These are phyloP conservation scores for Albatrellus sp. DNA, from an alignment of 1,284 basidiomycete species.

Conservation along the genomic window DNA sequence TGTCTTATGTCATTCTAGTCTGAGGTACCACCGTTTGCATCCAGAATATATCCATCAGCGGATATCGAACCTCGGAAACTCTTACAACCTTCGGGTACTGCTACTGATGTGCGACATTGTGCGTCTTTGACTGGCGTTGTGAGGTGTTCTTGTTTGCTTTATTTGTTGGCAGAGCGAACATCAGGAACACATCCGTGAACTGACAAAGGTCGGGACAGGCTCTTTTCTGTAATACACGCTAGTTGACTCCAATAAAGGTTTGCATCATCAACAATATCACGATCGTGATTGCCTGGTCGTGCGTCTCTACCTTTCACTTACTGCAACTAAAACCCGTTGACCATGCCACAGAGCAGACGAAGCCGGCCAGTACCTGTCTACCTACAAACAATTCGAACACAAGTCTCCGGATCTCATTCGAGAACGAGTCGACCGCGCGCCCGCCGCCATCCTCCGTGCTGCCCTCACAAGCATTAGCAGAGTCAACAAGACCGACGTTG, in stretches of 20 bases:
- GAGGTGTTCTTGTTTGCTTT: constrained; percentile 1
- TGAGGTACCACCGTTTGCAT: constrained; percentile 92
- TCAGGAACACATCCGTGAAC: constrained; percentile 79
- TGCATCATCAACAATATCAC: constrained; percentile 91
- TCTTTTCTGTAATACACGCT: background rate
- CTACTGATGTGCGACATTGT: constrained; percentile 90
- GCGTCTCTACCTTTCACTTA: constrained; percentile 19
- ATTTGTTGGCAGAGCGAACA: constrained; percentile 62
- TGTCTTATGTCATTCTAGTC: constrained; percentile 28
- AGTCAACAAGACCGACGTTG: constrained; percentile 96
- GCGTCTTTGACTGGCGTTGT: constrained; percentile 21
- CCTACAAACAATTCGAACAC: constrained; percentile 90
- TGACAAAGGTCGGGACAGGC: constrained; percentile 56
- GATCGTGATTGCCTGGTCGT: constrained; percentile 89
- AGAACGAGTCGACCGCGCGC: constrained; percentile 85
- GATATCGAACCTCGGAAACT: constrained; percentile 74
- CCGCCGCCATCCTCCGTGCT: constrained; percentile 71
- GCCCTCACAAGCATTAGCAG: constrained; percentile 84
- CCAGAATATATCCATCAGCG: constrained; percentile 94
- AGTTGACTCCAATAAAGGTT: constrained; percentile 27
- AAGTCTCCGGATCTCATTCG: constrained; percentile 91
- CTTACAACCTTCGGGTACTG: constrained; percentile 80
- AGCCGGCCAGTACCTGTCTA: constrained; percentile 83
- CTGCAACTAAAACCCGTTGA: constrained; percentile 2
- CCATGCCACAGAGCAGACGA: constrained; percentile 60